A percentile compares a stretch with the other conserved stretches of the same genome.
Conservation (phyloP, 805 yeast species). For the Debaryomyces tyrocola region DNA sequence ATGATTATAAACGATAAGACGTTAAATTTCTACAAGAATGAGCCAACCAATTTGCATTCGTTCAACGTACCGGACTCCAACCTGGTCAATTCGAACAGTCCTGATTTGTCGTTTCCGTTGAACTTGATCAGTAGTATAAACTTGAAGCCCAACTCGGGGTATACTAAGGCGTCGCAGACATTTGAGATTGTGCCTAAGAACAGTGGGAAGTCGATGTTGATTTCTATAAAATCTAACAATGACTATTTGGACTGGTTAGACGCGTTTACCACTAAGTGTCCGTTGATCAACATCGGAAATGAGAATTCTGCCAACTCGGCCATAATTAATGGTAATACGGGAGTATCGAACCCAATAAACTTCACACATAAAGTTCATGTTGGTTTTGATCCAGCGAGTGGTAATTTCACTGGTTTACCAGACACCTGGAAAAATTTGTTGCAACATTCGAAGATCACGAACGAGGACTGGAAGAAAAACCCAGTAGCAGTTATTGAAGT, state of each 20-base stretch:
- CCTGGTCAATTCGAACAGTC: constrained; percentile 12
- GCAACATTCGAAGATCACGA: constrained; percentile 59
- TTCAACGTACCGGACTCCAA: constrained; percentile 42
- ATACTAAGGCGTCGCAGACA: constrained; percentile 50
- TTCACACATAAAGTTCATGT: constrained; percentile 93
- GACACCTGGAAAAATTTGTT: constrained; percentile 57
- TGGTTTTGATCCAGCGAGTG: constrained; percentile 77
- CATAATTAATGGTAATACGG: constrained; percentile 30
- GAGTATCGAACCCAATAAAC: constrained; percentile 88
- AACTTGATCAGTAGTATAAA: constrained; percentile 42
- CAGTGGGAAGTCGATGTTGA: constrained; percentile 60
- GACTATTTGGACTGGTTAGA: constrained; percentile 91
- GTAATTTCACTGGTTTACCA: constrained; percentile 56
- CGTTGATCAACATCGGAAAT: constrained; percentile 47
- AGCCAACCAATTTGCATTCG: constrained; percentile 38
- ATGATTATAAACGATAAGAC: constrained; percentile 75
- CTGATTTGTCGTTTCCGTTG: constrained; percentile 40
- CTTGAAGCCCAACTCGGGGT: constrained; percentile 57
- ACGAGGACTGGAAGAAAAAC: constrained; percentile 62
- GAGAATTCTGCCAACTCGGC: constrained; percentile 11
- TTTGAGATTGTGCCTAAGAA: constrained; percentile 70
- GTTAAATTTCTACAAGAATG: constrained; percentile 73
- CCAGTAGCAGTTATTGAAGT: constrained; percentile 66
- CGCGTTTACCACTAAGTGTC: constrained; percentile 76
- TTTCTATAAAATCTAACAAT: constrained; percentile 73